Conservation (phyloP, 2,329 filamentous ascomycete genomes). For the Aureobasidium sp. region DNA sequence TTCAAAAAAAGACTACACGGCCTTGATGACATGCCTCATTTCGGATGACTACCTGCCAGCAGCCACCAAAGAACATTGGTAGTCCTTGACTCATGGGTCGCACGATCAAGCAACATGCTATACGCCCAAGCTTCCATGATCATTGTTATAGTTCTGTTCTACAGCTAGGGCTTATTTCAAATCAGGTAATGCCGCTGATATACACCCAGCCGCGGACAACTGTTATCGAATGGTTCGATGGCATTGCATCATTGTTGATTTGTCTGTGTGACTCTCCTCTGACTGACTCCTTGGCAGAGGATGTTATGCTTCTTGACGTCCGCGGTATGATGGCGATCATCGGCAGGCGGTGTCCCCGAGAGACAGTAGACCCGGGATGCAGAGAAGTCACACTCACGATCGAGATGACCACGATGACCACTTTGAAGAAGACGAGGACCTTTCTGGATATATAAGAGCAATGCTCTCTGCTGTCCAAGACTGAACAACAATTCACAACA, state of each 20-base stretch:
- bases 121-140: not conserved
- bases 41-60: not conserved
- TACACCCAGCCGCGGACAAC: not conserved
- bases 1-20: not conserved
- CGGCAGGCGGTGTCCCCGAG: not conserved
- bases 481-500: not conserved
- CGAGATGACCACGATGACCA: too few relatives aligned
- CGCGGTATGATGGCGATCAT: slow-evolving; percentile 2
- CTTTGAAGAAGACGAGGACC: not conserved
- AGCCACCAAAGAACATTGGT: not conserved
- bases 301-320: not conserved
- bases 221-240: not conserved
- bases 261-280: not conserved
- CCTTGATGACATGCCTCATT: not conserved
- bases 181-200: not conserved
- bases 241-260: not conserved
- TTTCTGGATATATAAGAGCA: not conserved
- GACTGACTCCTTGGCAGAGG: not conserved
- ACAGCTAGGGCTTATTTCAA: not conserved
- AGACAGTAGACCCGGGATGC: not conserved
- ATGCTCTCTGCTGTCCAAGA: not conserved
- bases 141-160: not conserved
- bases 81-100: not conserved
- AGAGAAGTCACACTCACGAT: not conserved
- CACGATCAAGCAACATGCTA: not conserved